Evolutionary conservation across 192 early-diverging fungal species (phyloP), one percentile per base, ranked within the genome.

Genomic region (Entomortierella lignicola): DNA sequence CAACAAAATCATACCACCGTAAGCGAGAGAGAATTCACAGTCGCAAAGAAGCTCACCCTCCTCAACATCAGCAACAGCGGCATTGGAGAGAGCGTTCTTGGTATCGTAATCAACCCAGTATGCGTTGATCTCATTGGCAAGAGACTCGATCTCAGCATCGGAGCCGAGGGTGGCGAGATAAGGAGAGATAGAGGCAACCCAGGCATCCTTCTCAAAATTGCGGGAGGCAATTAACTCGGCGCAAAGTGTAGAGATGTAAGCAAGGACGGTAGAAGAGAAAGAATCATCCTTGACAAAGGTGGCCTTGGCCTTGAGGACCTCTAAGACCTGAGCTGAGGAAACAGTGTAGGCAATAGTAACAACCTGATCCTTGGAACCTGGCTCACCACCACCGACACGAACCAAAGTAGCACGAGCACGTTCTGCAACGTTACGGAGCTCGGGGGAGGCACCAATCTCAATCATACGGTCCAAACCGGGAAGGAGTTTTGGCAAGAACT

Each of bases 1-100:
- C 60, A 94, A 83, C 70, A 94, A 73, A 75, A 94, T 91, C 90
- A 89, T 92, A 87, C 87, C 89, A 87, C 93, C 91, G 82, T 92
- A 92, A 52, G 91, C 92, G 63, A 93, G 86, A 21, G 92, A 92
- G 90, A 93, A 93, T 63, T 91, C 91, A 79, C 89, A 91, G 85
- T 94, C 91, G 86, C 82, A 83, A 57, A 82, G 84, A 71, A 81
- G 81, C 57, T 81, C 86, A 83, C 83, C 86, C 69, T 85, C 86
- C 68, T 84, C 85, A 72, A 87, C 80, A 63, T 87, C 86, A 43
- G 60, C 69, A 65, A 81, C 77, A 63, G 83, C 82, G 57, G 83
- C 82, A 65, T 79, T 79, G 62, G 66, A 52, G 27, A 79, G 74
- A 66, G 74, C 74, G 61, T 79, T 79, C 74, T 79, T 79, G 51